Conservation (phyloP, 257 asterid genomes). For the Asclepias syriaca region DNA sequence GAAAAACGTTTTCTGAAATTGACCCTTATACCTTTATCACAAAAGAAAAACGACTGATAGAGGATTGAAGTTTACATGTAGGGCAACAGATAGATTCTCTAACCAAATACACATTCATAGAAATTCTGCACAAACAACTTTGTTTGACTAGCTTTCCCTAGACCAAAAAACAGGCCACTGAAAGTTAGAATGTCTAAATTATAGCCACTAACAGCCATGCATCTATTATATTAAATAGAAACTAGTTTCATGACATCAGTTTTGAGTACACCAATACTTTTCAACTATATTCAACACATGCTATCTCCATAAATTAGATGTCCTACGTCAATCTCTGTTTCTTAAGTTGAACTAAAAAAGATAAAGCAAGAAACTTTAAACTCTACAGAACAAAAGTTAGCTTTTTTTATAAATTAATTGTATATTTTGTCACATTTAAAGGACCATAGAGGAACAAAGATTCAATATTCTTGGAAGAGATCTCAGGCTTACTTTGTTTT, state of each 20-base stretch:
- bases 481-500: slow-evolving; percentile 59
- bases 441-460: background rate
- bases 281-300: background rate
- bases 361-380: background rate
- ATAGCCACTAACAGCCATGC: background rate
- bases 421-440: background rate
- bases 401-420: background rate
- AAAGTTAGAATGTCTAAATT: background rate
- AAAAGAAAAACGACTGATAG: background rate
- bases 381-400: background rate
- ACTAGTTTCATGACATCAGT: background rate
- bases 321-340: background rate
- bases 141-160: background rate
- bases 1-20: background rate
- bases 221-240: background rate
- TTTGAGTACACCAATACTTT: background rate
- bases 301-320: background rate
- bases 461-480: slow-evolving; percentile 8
- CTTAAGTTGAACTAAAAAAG: background rate
- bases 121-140: background rate
- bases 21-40: background rate
- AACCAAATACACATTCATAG: background rate
- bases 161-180: background rate
- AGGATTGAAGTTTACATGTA: background rate
- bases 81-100: no score